Base-by-base conservation (phyloP, 768 basidiomycete species). In the Kondoa subrosea region DNA sequence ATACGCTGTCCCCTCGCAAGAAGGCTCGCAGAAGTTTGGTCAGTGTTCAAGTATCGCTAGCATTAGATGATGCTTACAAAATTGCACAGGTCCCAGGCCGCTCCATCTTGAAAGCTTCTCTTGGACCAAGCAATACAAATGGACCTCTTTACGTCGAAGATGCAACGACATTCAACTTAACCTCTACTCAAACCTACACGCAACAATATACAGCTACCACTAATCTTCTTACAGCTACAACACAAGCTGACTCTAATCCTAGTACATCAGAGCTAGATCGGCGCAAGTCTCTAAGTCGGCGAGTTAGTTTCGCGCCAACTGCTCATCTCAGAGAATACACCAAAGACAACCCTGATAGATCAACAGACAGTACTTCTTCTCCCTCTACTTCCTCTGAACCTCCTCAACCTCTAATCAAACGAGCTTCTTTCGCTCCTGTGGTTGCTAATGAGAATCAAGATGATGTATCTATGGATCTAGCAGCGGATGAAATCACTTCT, bases 221-320 rank as follows among this genome's bases (percentile, higher is more conserved):
- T 12, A 34, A 34, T n/a, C n/a, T n/a, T n/a, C n/a, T n/a, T 29
- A 66, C 58, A 64, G 66, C 68, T 57, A 64, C 31, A 25, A 69
- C 66, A 27, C 34, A 57, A 8, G 40, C 27, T 59, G 68, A n/a
- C n/a, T n/a, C n/a, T n/a, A n/a, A 29, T 63, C 61, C 17, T 31
- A 33, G 1, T 64, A 69, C 68, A 34, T 32, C 27, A 12, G 32
- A 63, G 56, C 26, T 56, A 27, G 60, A 71, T 66, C 56, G 66
- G 3, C 56, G 67, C 67, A 68, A 66, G 66, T 59, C 68, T 17
- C 62, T 64, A 33, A 64, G 61, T 56, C 62, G 73, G 2, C 34
- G 74, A 31, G 74, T 74, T 32, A 68, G 67, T 59, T 74, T 73
- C 34, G 74, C 74, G 1, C 70, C 74, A 0, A 63, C 50, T 26